Evolutionary conservation across 805 yeast genomes (phyloP).

Genomic region (Candida ascalaphidarum): DNA sequence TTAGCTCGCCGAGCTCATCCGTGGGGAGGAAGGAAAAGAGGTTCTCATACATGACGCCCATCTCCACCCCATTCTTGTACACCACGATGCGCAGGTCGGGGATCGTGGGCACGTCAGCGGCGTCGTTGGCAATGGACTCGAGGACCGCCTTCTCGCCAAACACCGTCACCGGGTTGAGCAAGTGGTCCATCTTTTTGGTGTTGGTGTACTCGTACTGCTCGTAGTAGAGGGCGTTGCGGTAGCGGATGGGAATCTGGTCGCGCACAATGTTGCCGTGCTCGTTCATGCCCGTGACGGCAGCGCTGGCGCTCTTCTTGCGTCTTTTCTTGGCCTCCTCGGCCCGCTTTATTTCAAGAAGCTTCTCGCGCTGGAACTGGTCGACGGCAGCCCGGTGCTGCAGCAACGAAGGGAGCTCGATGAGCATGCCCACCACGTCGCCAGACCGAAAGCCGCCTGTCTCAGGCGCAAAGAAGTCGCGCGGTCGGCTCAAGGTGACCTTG

Average conservation of each 20-base stretch:
- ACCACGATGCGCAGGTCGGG: slow-evolving; percentile 56
- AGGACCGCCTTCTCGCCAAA: slow-evolving; percentile 61
- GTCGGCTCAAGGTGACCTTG: slow-evolving; percentile 67
- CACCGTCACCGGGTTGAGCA: slow-evolving; percentile 62
- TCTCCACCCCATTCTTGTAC: slow-evolving; percentile 65
- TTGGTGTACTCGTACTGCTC: slow-evolving; percentile 78
- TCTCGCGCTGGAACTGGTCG: slow-evolving; percentile 6
- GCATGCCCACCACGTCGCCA: slow-evolving; percentile 81
- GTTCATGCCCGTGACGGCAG: slow-evolving; percentile 3
- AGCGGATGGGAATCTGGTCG: slow-evolving; percentile 83
- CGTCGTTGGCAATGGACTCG: slow-evolving; percentile 35
- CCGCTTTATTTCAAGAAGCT: slow-evolving; percentile 2
- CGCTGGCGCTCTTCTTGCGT: slow-evolving; percentile 7
- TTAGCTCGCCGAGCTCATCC: slow-evolving; percentile 42
- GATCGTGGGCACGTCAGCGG: slow-evolving; percentile 29
- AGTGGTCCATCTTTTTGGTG: slow-evolving; percentile 63
- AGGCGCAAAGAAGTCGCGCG: slow-evolving; percentile 42
- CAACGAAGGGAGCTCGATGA: slow-evolving; percentile 58
- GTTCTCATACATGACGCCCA: slow-evolving; percentile 60
- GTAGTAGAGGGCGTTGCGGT: slow-evolving; percentile 66
- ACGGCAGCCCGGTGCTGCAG: slow-evolving; percentile 37
- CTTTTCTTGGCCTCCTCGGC: slow-evolving; percentile 5
- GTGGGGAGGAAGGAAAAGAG: slow-evolving; percentile 78
- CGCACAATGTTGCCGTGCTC: slow-evolving; percentile 45
- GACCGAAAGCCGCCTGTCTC: slow-evolving; percentile 38